Base-by-base conservation (phyloP, 2,329 filamentous ascomycete genomes). In the Neocatenulostroma microsporum region DNA sequence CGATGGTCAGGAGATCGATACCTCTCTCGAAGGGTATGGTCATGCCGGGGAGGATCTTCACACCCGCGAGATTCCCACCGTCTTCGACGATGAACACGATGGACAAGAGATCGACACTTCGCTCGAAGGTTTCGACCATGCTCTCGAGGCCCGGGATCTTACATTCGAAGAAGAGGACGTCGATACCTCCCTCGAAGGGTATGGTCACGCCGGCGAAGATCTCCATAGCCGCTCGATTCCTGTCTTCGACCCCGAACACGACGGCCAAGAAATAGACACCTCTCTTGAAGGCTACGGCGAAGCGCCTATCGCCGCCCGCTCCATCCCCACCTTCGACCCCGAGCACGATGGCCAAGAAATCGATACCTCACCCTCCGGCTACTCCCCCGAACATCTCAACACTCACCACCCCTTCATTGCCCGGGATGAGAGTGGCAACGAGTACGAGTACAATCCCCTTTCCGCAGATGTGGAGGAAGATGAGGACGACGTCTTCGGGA, bases 151-250 rank as follows among this genome's bases (percentile, higher is more conserved):
- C 9, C 33, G 13, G 12, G 24, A 35, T 11, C 20, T 27, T 17
- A 12, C 17, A 9, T 21, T 21, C 15, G 4, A 20, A 9, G 33
- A 28, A 6, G 29, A 28, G 15, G 34, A 37, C 3, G 25, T 41
- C 21, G 39, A 42, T 18, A 34, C 29, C 5, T 41, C 39, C n/a
- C 39, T 37, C 14, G 36, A 36, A 23, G 36, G 32, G 13, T 28
- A 37, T 20, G 34, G 20, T n/a, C 19, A 37, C 18, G n/a, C n/a
- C 9, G 31, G 9, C 7, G 7, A n/a, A 13, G 31, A n/a, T n/a
- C n/a, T n/a, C n/a, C n/a, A n/a, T n/a, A n/a, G n/a, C n/a, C n/a
- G n/a, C n/a, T n/a, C n/a, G n/a, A n/a, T n/a, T n/a, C n/a, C n/a
- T n/a, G n/a, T n/a, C n/a, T n/a, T 8, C 8, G 29, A 34, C 18